Evolutionary conservation across 768 basidiomycete genomes (phyloP).

Genomic region (Mycena filopes): DNA sequence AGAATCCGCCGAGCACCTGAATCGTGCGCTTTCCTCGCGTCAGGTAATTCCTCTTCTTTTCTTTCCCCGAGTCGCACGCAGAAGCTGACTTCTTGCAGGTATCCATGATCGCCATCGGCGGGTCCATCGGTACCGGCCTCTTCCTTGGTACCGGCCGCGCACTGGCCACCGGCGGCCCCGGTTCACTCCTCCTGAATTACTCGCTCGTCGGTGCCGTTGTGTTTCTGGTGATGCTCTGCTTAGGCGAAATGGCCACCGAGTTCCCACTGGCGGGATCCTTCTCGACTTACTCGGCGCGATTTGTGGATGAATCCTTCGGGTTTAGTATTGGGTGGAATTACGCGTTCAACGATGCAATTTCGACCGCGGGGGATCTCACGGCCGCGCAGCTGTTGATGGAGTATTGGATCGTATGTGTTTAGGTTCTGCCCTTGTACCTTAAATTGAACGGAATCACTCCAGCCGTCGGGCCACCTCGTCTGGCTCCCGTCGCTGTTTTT

Average conservation of each 20-base stretch:
- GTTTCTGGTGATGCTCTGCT: constrained; percentile 13
- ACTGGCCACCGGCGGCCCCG: constrained; percentile 17
- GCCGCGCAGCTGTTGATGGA: constrained; percentile 87
- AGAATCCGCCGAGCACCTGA: constrained; percentile 16
- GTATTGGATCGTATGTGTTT: constrained; percentile 56
- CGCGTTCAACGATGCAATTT: constrained; percentile 90
- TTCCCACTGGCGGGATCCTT: constrained; percentile 92
- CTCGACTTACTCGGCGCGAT: constrained; percentile 85
- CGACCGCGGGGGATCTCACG: constrained; percentile 85
- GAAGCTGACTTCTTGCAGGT: neutral
- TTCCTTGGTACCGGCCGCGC: constrained; percentile 22
- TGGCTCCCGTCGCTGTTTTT: constrained; percentile 65
- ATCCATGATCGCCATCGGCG: constrained; percentile 22
- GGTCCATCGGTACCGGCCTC: constrained; percentile 20
- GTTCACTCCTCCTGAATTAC: constrained; percentile 15
- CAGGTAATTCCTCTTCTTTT: constrained; percentile 11
- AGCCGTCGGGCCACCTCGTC: constrained; percentile 49
- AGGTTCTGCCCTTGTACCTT: neutral
- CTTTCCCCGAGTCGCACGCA: neutral
- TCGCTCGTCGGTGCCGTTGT: constrained; percentile 17
- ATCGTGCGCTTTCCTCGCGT: constrained; percentile 22
- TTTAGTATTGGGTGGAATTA: constrained; percentile 71
- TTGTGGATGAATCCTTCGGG: constrained; percentile 58
- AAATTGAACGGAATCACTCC: too few species aligned
- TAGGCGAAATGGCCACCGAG: constrained; percentile 88